Base-by-base conservation (phyloP, 257 asterid genomes). In the Solanum pennellii region DNA sequence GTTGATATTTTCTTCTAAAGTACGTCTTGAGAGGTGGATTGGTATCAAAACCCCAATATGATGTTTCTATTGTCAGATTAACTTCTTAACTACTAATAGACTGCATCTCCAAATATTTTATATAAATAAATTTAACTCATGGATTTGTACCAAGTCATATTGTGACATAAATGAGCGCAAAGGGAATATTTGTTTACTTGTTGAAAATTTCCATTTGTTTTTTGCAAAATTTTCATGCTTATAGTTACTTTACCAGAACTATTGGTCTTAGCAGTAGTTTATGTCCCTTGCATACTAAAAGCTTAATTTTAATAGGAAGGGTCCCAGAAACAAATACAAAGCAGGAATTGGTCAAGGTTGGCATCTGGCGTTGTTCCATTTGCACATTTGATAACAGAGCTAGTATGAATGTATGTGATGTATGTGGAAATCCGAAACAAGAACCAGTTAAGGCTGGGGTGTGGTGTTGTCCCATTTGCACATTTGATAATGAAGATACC, bases 391-490 rank as follows among this genome's bases (percentile, higher is more conserved):
- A 95, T 90, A 97, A 97, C 91, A 97, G 92, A 90, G 96, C 94
- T 56, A 86, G 87, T 74, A 86, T 93, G 96, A 88, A 93, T 71
- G 92, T 95, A 49, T 97, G 99, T 89, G 98, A 97, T 86, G 94
- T 97, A 87, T 97, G 98, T 88, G 99, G 98, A 79, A 45, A 79
- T 79, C 13, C 39, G 33, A 79, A 45, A 16, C 65, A 88, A 85
- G 96, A 92, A 87, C 73, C 65, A 52, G 83, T 72, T 84, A 90
- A 71, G 87, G 85, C 83, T 84, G 94, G 91, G 89, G 91, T 94
- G 85, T 97, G 99, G 99, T 87, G 93, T 89, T 97, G 99, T 92
- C 97, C 98, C 87, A 92, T 97, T 85, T 97, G 98, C 89, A 94
- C 99, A 83, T 97, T 91, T 90, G 98, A 95, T 89, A 95, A 97